These are phyloP conservation scores for Circinella umbellata DNA, from an alignment of 371 early-diverging fungal genomes.

Conservation along the genomic window DNA sequence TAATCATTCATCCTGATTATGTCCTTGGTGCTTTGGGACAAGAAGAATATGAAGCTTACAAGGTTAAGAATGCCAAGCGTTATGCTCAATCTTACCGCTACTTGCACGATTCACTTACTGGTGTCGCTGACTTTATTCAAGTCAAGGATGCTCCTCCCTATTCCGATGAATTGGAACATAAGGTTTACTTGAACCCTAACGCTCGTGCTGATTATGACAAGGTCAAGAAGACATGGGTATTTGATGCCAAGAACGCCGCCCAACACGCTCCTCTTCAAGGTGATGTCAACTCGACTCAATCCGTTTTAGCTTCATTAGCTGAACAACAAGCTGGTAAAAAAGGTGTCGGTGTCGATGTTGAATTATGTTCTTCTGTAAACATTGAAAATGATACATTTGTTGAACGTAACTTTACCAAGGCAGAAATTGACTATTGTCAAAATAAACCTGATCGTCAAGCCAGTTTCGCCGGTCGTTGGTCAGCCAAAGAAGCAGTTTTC, in stretches of 20 bases:
- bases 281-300: slow-evolving; percentile 67
- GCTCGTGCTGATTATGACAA: slow-evolving; percentile 87
- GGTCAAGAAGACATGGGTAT: slow-evolving; percentile 76
- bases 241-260: slow-evolving; percentile 59
- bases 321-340: slow-evolving; percentile 63
- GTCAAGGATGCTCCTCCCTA: slow-evolving; percentile 92
- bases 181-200: slow-evolving; percentile 91
- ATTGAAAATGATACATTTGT: slow-evolving; percentile 85
- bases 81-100: slow-evolving; percentile 89
- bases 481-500: slow-evolving; percentile 96
- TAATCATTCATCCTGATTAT: slow-evolving; percentile 93
- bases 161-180: slow-evolving; percentile 81
- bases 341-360: slow-evolving; percentile 93
- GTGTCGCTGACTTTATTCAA: slow-evolving; percentile 83
- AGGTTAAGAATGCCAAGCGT: slow-evolving; percentile 72
- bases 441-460: slow-evolving; percentile 79
- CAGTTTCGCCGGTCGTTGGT: slow-evolving; percentile 95
- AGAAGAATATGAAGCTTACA: slow-evolving; percentile 76
- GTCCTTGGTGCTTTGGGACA: slow-evolving; percentile 82
- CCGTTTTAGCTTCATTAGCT: slow-evolving; percentile 60
- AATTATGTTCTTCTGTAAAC: slow-evolving; percentile 83
- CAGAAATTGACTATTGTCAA: slow-evolving; percentile 85
- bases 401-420: slow-evolving; percentile 88
- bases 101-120: slow-evolving; percentile 92
- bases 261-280: slow-evolving; percentile 38